Base-by-base conservation (phyloP, 2,329 filamentous ascomycete genomes). In the Penicillium corylophilum region DNA sequence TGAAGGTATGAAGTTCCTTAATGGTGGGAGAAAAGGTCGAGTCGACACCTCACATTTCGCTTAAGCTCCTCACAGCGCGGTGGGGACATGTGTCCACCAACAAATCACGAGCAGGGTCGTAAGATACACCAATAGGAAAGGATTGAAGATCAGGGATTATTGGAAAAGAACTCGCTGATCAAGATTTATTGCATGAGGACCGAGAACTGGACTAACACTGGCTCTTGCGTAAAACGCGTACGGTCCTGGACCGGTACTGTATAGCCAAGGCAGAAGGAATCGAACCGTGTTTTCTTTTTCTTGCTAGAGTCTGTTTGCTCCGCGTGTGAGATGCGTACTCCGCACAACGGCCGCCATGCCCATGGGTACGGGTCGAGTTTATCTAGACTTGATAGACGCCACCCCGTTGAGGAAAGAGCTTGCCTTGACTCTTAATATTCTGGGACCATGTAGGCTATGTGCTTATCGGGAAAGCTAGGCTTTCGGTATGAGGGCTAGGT, bases 341-440 rank as follows among this genome's bases (percentile, higher is more conserved):
- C 31, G 31, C 28, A 24, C n/a, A 41, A 41, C 45, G 45, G 45
- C 18, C 6, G 16, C 22, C 18, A 22, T 31, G 38, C 26, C 48
- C 48, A 50, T 50, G 48, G 48, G 28, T 44, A 44, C 40, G 16
- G 33, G 33, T 10, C 16, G 38, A 39, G 29, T 50, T 50, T 41
- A 22, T 28, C 16, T n/a, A n/a, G 38, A 44, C 22, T 44, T 50
- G 29, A 16, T 22, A 31, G 20, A 29, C 31, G 33, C 31, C 40
- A 39, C 36, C 18, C 9, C 36, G 10, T 13, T 39, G 4, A 13
- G 23, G 36, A 23, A 13, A 12, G 18, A 23, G 31, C 31, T 35
- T 35, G n/a, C 31, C 31, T 16, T 1, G 9, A 35, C 31, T 16
- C 6, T n/a, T 18, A n/a, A 2, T 16, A 16, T 33, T 15, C 15